Conservation (phyloP, 2,329 filamentous ascomycete genomes). For the Fusarium fracticaudum region DNA sequence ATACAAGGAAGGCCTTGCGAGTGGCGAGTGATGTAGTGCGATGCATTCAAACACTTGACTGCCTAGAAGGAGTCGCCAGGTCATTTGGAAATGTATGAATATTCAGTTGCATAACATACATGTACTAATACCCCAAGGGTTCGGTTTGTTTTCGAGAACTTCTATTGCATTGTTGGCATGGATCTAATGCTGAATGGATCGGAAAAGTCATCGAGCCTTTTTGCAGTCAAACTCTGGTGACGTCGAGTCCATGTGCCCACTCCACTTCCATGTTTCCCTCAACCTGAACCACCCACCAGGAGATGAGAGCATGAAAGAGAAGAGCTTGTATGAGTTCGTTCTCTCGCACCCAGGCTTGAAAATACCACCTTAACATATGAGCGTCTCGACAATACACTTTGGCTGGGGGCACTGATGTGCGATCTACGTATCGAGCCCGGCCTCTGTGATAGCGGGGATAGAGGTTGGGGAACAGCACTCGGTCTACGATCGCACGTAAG, state of each 20-base stretch:
- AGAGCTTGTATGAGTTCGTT: neutral
- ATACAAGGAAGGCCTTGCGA: slow-evolving; percentile 68
- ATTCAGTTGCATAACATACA: neutral
- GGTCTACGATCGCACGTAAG: neutral
- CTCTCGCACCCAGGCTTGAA: neutral
- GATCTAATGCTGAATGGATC: neutral
- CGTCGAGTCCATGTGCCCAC: neutral
- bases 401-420: neutral
- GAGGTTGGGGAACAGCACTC: neutral
- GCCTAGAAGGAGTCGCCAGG: neutral
- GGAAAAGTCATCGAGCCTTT: neutral
- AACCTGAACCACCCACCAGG: neutral
- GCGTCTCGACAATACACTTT: neutral
- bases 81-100: neutral
- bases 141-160: neutral
- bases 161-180: too few relatives aligned
- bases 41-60: neutral
- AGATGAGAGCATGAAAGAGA: neutral
- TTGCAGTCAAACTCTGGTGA: neutral
- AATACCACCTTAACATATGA: neutral
- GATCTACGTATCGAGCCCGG: neutral
- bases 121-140: neutral
- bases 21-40: slow-evolving; percentile 36
- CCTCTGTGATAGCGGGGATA: too few relatives aligned
- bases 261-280: neutral